Conservation (phyloP, 768 basidiomycete genomes). For the Trametes cubensis region DNA sequence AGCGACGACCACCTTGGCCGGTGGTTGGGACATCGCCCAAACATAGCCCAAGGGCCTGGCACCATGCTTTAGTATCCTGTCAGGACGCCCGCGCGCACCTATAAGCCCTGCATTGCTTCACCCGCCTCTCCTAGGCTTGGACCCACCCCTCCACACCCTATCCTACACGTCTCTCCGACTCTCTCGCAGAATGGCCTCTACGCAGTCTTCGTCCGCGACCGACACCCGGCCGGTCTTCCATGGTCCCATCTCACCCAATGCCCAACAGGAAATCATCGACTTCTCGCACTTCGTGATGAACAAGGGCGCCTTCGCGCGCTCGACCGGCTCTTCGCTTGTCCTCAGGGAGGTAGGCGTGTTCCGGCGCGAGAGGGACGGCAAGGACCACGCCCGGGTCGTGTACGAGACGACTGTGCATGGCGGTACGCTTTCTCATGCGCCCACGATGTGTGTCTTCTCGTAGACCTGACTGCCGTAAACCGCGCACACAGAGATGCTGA, state of each 20-base stretch:
- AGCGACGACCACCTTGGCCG: conserved; percentile 11
- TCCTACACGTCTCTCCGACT: neutral
- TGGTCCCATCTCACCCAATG: conserved; percentile 2
- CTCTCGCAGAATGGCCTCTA: neutral
- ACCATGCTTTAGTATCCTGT: conserved; percentile 2
- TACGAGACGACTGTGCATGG: conserved; percentile 17
- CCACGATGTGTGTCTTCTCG: neutral
- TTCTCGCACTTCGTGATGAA: conserved; percentile 10
- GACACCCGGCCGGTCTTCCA: neutral
- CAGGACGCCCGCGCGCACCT: conserved; percentile 15
- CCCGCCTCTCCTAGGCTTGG: neutral
- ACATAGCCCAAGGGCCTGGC: conserved; percentile 6
- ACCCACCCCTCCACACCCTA: neutral
- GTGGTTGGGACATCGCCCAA: conserved; percentile 8
- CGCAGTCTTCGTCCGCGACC: neutral
- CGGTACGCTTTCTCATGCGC: conserved; percentile 5
- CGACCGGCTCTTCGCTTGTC: conserved; percentile 16
- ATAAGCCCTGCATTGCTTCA: neutral
- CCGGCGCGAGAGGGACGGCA: conserved; percentile 21
- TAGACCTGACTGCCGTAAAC: neutral
- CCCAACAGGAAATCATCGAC: conserved; percentile 7
- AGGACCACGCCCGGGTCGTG: conserved; percentile 18
- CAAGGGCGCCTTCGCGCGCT: conserved; percentile 15
- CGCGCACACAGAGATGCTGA: conserved; percentile 23
- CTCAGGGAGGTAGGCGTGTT: conserved; percentile 19